Conservation (phyloP, 768 basidiomycete genomes). For the Mycena maculata region DNA sequence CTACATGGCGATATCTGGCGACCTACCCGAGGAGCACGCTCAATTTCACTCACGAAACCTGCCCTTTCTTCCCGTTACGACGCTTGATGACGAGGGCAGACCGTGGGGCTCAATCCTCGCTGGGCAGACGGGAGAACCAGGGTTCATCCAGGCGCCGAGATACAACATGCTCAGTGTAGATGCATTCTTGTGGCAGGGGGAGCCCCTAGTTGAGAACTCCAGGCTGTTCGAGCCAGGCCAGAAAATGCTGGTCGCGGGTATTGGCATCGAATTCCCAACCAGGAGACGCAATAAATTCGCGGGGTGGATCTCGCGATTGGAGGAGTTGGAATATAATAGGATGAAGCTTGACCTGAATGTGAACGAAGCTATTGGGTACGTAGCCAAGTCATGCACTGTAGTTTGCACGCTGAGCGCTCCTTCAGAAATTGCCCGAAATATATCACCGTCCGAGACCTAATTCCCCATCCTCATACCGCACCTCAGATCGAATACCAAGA, state of each 20-base stretch:
- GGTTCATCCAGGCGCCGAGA: conserved; percentile 55
- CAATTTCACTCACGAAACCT: conserved; percentile 60
- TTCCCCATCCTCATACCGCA: conserved; percentile 52
- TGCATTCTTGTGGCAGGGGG: conserved; percentile 62
- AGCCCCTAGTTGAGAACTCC: conserved; percentile 60
- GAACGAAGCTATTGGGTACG: conserved; percentile 70
- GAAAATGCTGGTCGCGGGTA: conserved; percentile 60
- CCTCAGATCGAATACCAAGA: conserved; percentile 52
- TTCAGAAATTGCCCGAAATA: conserved; percentile 79
- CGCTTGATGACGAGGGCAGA: conserved; percentile 59
- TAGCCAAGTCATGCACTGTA: conserved; percentile 23
- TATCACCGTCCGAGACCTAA: conserved; percentile 66
- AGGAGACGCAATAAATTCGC: conserved; percentile 73
- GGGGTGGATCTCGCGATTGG: conserved; percentile 53
- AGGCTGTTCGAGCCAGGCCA: conserved; percentile 34
- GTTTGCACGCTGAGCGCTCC: neutral
- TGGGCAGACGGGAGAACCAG: conserved; percentile 55
- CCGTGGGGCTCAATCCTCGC: conserved; percentile 73
- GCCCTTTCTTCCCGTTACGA: conserved; percentile 68
- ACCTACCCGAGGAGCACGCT: conserved; percentile 62
- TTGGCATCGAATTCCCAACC: conserved; percentile 69
- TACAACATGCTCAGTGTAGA: conserved; percentile 53
- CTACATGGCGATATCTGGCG: conserved; percentile 56
- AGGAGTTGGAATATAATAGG: conserved; percentile 40
- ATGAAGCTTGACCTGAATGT: conserved; percentile 57